Conservation (phyloP, 495 filamentous ascomycete genomes). For the Daldinia loculata region DNA sequence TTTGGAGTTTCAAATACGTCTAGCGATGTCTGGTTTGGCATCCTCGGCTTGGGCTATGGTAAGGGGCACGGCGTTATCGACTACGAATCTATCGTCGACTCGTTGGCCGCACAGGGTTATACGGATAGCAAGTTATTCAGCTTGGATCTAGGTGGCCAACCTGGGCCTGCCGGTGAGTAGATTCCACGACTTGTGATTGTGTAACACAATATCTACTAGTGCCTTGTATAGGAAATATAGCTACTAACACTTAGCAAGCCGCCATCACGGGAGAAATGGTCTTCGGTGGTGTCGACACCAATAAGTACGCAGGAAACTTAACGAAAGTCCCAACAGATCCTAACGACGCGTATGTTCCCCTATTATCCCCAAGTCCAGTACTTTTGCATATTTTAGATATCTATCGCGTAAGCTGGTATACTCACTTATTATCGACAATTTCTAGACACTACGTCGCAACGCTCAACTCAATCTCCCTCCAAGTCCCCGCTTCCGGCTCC, state of each 20-base stretch:
- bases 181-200: not conserved
- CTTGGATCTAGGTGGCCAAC: conserved; percentile 64
- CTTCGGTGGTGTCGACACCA: conserved; percentile 83
- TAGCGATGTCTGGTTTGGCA: conserved; percentile 64
- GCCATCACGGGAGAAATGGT: conserved; percentile 71
- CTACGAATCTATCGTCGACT: conserved; percentile 75
- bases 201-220: not conserved
- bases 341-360: conserved; percentile 38
- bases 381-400: no score
- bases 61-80: conserved; percentile 51
- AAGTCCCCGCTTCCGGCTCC: conserved; percentile 16
- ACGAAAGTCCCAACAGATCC: conserved; percentile 53
- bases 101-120: conserved; percentile 65
- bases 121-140: conserved; percentile 79
- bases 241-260: conserved; percentile 37
- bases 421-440: conserved; percentile 53
- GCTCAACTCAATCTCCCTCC: conserved; percentile 67
- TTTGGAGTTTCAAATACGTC: conserved; percentile 54
- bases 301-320: conserved; percentile 72
- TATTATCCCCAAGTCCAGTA: not conserved
- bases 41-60: conserved; percentile 75
- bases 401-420: conserved; percentile 46
- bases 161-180: conserved; percentile 40
- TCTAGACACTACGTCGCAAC: conserved; percentile 56
- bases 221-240: not conserved